These are phyloP conservation scores for Fusarium dlaminii DNA, from an alignment of 2,329 filamentous ascomycete genomes.

Conservation along the genomic window DNA sequence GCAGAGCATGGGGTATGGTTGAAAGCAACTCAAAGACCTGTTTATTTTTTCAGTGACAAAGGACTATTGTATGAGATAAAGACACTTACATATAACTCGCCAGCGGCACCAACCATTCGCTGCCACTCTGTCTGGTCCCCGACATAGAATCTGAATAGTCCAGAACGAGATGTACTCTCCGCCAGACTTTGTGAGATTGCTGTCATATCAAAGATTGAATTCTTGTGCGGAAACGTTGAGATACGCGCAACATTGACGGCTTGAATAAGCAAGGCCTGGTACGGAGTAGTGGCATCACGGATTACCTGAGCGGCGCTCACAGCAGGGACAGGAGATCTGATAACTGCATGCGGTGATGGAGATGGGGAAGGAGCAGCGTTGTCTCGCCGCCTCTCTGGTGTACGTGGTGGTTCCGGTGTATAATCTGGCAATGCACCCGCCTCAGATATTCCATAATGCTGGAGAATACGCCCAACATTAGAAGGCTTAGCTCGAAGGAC, in stretches of 20 bases:
- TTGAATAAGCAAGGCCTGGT: not conserved
- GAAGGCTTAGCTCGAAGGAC: not conserved
- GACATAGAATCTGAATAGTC: not conserved
- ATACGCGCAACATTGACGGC: not conserved
- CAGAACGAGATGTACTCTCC: not conserved
- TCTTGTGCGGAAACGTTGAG: not conserved
- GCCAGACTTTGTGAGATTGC: not conserved
- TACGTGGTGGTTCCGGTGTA: not conserved
- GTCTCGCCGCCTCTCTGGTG: not conserved
- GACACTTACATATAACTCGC: not conserved
- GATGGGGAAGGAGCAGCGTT: not conserved
- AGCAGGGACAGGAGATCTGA: not conserved
- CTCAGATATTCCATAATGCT: not conserved
- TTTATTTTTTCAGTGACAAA: accelerated
- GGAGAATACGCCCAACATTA: not conserved
- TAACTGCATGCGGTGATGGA: not conserved
- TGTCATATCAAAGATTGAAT: not conserved
- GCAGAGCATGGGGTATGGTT: accelerated
- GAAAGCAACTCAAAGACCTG: not conserved
- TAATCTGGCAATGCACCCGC: accelerated
- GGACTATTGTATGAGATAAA: accelerated
- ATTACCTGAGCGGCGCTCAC: not conserved
- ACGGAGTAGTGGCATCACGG: not conserved
- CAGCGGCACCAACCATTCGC: not conserved
- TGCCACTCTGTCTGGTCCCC: not conserved